Evolutionary conservation across 441 rosid species (phyloP).

Genomic region (Geranium incanum): DNA sequence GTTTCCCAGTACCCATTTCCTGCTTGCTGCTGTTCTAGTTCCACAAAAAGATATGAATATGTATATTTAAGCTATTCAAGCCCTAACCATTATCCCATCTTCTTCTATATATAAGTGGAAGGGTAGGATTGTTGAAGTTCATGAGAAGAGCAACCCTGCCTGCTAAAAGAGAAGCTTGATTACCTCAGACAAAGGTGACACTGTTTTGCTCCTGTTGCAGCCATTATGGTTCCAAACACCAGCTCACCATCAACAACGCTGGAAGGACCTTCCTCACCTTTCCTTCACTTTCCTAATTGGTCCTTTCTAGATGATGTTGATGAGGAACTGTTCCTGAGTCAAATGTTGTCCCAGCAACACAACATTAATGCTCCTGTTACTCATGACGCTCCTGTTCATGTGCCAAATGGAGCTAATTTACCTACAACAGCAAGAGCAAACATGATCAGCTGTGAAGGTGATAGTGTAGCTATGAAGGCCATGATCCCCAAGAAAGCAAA

Average conservation of each 20-base stretch:
- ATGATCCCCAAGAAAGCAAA: not conserved
- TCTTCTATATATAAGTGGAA: not conserved
- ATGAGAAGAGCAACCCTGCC: not conserved
- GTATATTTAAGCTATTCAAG: not conserved
- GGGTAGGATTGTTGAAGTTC: not conserved
- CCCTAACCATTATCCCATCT: not conserved
- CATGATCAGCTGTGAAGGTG: not conserved
- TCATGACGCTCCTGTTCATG: not conserved
- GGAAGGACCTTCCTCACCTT: constrained; percentile 6
- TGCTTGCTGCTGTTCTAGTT: not conserved
- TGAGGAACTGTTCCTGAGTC: not conserved
- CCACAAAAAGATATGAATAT: not conserved
- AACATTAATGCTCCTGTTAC: not conserved
- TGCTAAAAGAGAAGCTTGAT: not conserved
- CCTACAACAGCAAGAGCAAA: not conserved
- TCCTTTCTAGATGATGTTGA: not conserved
- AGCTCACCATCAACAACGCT: not conserved
- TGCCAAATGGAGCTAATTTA: not conserved
- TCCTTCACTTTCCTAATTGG: not conserved
- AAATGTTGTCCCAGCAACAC: not conserved
- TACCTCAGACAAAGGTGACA: not conserved
- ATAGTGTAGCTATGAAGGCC: not conserved
- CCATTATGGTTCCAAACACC: not conserved
- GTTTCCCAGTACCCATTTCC: not conserved
- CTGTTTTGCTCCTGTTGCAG: not conserved